Evolutionary conservation across 2,329 filamentous ascomycete species (phyloP).

Genomic region (Aphanoascus verrucosus): DNA sequence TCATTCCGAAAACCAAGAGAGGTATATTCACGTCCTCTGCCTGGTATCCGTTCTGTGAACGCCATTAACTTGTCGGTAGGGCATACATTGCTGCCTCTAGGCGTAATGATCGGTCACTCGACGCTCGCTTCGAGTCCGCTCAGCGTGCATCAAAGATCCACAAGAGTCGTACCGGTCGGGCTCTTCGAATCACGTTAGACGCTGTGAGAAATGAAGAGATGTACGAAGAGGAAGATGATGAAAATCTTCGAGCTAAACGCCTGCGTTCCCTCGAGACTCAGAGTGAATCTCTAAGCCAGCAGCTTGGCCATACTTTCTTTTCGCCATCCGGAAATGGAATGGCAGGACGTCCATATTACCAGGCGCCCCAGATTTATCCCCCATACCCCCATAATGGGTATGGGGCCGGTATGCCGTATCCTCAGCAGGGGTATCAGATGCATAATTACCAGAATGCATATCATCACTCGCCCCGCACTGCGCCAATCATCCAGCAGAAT

Average conservation of each 20-base stretch:
- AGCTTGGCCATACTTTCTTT: neutral
- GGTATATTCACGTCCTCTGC: conserved; percentile 22
- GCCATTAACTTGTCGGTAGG: conserved; percentile 35
- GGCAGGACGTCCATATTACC: neutral
- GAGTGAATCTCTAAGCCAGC: neutral
- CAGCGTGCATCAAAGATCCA: conserved; percentile 82
- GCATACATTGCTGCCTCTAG: conserved; percentile 88
- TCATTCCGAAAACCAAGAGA: conserved; percentile 35
- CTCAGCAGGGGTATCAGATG: neutral
- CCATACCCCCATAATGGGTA: neutral
- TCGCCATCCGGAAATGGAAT: neutral
- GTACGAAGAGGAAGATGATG: conserved; percentile 91
- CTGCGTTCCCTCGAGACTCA: neutral
- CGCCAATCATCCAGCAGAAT: neutral
- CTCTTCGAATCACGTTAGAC: conserved; percentile 68
- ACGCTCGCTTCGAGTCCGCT: conserved; percentile 80
- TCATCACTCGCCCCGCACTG: neutral
- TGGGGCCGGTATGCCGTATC: neutral
- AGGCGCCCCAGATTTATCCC: neutral
- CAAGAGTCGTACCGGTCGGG: conserved; percentile 74
- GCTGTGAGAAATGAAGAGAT: conserved; percentile 87
- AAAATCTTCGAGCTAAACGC: conserved; percentile 26
- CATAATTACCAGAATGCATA: neutral
- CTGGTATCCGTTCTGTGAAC: neutral
- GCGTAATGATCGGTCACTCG: conserved; percentile 72